A percentile compares a stretch with the other conserved stretches of the same genome.
Evolutionary conservation across 2,329 filamentous ascomycete species (phyloP).

Genomic region (Botryosphaeria dothidea): DNA sequence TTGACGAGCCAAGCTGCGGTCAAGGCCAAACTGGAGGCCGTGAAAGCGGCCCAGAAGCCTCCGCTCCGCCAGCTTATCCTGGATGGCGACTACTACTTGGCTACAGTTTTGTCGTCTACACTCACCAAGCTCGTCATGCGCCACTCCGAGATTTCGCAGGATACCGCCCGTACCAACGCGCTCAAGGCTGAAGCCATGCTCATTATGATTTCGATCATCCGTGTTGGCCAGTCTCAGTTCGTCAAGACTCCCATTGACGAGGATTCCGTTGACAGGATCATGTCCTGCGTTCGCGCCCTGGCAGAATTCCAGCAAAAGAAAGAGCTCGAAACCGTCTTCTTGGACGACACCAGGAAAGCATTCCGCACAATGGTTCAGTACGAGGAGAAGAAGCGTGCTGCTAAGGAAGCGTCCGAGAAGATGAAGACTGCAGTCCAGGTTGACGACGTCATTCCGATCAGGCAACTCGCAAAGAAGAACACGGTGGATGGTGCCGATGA

Average conservation of each 20-base stretch:
- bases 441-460: conserved; percentile 89
- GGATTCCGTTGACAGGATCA: conserved; percentile 96
- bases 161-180: conserved; percentile 85
- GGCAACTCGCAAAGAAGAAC: conserved; percentile 92
- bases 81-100: conserved; percentile 95
- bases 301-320: conserved; percentile 88
- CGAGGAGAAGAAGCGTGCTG: conserved; percentile 96
- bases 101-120: conserved; percentile 91
- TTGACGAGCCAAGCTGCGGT: conserved; percentile 89
- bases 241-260: conserved; percentile 97
- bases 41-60: conserved; percentile 95
- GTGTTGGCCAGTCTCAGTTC: conserved; percentile 97
- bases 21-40: conserved; percentile 88
- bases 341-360: conserved; percentile 91
- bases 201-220: conserved; percentile 98
- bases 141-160: conserved; percentile 87
- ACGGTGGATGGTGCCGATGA: conserved; percentile 78
- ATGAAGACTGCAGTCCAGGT: conserved; percentile 93
- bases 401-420: conserved; percentile 88
- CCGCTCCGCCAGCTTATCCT: conserved; percentile 92
- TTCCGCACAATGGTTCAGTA: conserved; percentile 97
- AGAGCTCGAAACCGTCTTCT: conserved; percentile 86
- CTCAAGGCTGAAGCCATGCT: conserved; percentile 96
- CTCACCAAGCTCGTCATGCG: conserved; percentile 98
- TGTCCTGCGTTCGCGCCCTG: conserved; percentile 92